Conservation (phyloP, 2,329 filamentous ascomycete genomes). For the Colletotrichum spinosum region DNA sequence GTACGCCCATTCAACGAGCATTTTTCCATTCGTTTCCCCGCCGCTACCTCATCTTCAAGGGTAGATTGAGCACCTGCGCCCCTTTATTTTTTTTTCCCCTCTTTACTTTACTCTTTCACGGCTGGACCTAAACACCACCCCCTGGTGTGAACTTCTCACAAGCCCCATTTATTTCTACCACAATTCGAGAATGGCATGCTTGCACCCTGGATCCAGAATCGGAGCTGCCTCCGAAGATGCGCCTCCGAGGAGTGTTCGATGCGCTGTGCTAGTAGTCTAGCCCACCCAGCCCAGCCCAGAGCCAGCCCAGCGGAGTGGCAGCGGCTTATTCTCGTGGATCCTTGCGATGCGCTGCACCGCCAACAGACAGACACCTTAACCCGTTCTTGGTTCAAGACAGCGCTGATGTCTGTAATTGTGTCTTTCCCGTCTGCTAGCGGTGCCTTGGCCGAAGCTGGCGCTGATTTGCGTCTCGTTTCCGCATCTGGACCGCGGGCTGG, state of each 20-base stretch:
- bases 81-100: constrained; percentile 4
- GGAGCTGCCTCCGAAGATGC: constrained; percentile 35
- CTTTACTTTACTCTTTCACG: constrained; percentile 1
- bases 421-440: constrained; percentile 1
- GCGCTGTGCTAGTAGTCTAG: not conserved
- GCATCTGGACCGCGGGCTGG: constrained; percentile 15
- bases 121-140: not conserved
- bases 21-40: constrained; percentile 19
- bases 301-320: not conserved
- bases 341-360: constrained; percentile 19
- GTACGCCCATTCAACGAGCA: constrained; percentile 40
- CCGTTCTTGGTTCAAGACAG: constrained; percentile 18
- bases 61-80: constrained; percentile 3
- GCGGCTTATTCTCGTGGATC: constrained; percentile 6
- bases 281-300: constrained; percentile 4
- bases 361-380: constrained; percentile 7
- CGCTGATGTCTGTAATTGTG: constrained; percentile 9
- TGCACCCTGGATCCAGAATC: constrained; percentile 24
- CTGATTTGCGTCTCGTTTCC: constrained; percentile 8
- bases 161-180: constrained; percentile 19
- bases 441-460: constrained; percentile 13
- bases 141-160: constrained; percentile 20
- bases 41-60: constrained; percentile 10
- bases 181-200: constrained; percentile 32
- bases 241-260: constrained; percentile 1